These are phyloP conservation scores for Lachancea nothofagi DNA, from an alignment of 805 yeast genomes.

Conservation along the genomic window DNA sequence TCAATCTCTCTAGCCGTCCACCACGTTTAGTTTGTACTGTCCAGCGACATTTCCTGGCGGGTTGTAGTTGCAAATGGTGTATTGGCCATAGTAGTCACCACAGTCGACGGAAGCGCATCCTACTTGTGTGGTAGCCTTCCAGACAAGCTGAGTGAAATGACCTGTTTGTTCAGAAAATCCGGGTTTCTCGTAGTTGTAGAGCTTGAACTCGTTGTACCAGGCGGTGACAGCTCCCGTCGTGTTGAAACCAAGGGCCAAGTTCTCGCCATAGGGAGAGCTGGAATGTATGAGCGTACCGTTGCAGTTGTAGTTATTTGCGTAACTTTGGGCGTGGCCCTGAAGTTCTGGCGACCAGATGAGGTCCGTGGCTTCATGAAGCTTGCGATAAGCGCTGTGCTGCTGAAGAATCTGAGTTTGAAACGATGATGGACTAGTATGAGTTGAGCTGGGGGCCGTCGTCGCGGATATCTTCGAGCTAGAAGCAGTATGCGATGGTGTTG, in stretches of 20 bases:
- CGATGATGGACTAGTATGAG: slow-evolving; percentile 4
- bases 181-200: slow-evolving; percentile 48
- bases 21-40: slow-evolving; percentile 35
- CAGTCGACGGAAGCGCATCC: slow-evolving; percentile 72
- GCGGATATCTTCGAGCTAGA: slow-evolving; percentile 18
- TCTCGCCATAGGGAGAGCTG: slow-evolving; percentile 67
- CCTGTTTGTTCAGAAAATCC: slow-evolving; percentile 49
- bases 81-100: slow-evolving; percentile 42
- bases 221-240: slow-evolving; percentile 57
- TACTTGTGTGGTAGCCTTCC: slow-evolving; percentile 55
- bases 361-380: slow-evolving; percentile 44
- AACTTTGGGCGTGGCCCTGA: slow-evolving; percentile 50
- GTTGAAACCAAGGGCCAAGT: slow-evolving; percentile 69
- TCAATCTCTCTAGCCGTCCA: background rate
- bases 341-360: slow-evolving; percentile 52
- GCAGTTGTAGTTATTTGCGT: slow-evolving; percentile 53
- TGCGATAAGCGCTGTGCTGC: slow-evolving; percentile 56
- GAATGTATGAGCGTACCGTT: slow-evolving; percentile 57
- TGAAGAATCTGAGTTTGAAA: slow-evolving; percentile 36
- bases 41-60: slow-evolving; percentile 63
- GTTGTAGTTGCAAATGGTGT: slow-evolving; percentile 64
- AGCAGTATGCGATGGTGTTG: background rate
- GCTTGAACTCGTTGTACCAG: slow-evolving; percentile 64
- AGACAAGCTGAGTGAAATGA: slow-evolving; percentile 76
- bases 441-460: background rate